phyloP scores from a whole-genome alignment of 495 filamentous ascomycete species.

The Penicillium odoratum region DNA sequence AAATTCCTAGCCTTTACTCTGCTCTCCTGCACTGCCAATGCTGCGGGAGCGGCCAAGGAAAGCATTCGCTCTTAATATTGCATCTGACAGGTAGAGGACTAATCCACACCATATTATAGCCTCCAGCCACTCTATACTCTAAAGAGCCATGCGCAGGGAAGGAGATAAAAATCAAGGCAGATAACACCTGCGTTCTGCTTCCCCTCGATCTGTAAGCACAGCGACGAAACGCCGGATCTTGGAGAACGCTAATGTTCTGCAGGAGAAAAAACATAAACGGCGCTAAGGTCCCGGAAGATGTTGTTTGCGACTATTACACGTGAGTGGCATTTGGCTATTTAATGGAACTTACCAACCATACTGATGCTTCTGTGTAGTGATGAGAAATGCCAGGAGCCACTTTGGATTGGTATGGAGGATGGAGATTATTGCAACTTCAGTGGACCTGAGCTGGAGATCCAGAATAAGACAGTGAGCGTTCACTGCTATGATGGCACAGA shows the following conservation, averaged over 20 bases:
- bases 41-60: not conserved
- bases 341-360: not conserved
- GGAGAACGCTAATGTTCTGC: not conserved
- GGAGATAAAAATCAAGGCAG: not conserved
- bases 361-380: not conserved
- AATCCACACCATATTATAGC: not conserved
- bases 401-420: conserved; percentile 2
- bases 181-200: not conserved
- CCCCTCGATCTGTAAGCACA: not conserved
- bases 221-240: no score
- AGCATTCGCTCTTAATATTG: not conserved
- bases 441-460: not conserved
- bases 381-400: not conserved
- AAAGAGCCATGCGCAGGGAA: not conserved
- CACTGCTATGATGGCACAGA: not conserved
- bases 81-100: not conserved
- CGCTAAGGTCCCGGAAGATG: not conserved
- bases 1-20: not conserved
- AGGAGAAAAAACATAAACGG: not conserved
- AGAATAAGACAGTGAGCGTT: not conserved
- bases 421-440: not conserved
- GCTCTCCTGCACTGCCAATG: not conserved
- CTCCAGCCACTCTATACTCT: not conserved
- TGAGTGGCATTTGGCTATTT: not conserved
- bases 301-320: conserved; percentile 2